Evolutionary conservation across 108 stramenopile species (phyloP), one percentile per base, ranked within the genome.

Genomic region (Fistulifera solaris): DNA sequence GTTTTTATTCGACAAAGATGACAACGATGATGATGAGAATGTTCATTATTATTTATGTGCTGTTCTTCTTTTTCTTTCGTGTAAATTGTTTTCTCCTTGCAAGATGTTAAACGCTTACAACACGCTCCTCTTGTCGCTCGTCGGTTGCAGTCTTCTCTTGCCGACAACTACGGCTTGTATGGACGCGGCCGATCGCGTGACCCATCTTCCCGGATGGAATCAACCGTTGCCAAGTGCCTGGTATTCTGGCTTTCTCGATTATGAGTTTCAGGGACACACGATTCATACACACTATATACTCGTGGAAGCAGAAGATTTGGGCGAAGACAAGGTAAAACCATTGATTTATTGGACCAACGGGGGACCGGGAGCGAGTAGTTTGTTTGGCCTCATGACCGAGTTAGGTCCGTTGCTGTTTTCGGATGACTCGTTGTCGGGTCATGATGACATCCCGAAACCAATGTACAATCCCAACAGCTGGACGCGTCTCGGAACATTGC

Each of bases 281-380:
- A 49, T 81, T 51, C 77, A 75, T 53, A 78, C 75, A 1, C 80
- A 78, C 51, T 87, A 78, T 52, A 57, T 77, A 2, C 69, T 74
- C 17, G 55, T 76, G 12, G 52, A 73, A 49, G 66, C 70, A 11
- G 73, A 79, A 62, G 66, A 72, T 22, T 35, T 35, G 31, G 63
- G 54, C n/a, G 25, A 26, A 7, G 68, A 62, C 41, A 48, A 54
- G 6, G 63, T 62, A 1, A 66, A 60, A 27, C 83, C 83, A 4
- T 39, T 87, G 40, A 76, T 87, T 27, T 72, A 84, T 41, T 91
- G 89, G 89, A 56, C 45, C 58, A 59, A 59, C 28, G 90, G 90
- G 25, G 90, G 90, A 38, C 90, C 90, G 1, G 90, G 90, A n/a
- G 84, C 85, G 15, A 70, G 70, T 11, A 62, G 58, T 17, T 38